Evolutionary conservation across 108 stramenopile species (phyloP), one percentile per base, ranked within the genome.

Genomic region (Bacterosira constricta): DNA sequence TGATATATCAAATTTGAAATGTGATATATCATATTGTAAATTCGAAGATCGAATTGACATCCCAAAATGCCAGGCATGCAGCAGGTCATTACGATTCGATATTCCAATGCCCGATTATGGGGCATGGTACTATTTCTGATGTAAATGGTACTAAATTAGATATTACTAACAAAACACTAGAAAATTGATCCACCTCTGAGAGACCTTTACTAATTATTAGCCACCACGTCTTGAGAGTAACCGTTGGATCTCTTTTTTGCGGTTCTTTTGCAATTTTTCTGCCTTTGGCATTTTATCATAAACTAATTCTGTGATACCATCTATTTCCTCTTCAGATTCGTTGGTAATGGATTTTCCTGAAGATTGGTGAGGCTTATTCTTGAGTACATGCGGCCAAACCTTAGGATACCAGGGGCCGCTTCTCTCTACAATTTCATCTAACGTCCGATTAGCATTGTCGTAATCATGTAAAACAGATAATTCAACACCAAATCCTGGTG

Each of bases 381-480:
- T 66, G 51, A 42, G 23, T 0, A 61, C 71, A 58, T 47, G 58
- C 41, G 90, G 90, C 88, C 88, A 91, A 8, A 62, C 85, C 65
- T 87, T 49, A 49, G 91, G 91, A 66, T 93, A 93, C 87, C 88
- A 93, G 1, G 91, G 86, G 21, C 87, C 86, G 58, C 85, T 82
- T 17, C 39, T 27, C 32, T 41, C 61, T 21, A 46, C 60, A 18
- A 93, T 83, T 31, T 84, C 74, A 69, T 93, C 73, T 8, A 87
- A 75, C 5, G 87, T 88, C n/a, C 75, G 52, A 18, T 88, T 88
- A 50, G 77, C 91, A 75, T 90, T 90, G n/a, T 66, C 20, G n/a
- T 41, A 47, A 44, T 90, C 73, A 55, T 77, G 85, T 52, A 93
- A 46, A 15, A 85, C 87, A 25, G 82, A 83, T 27, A 71, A 79